These are phyloP conservation scores for Paramecium sonneborni DNA, from an alignment of 73 alveolate genomes.

Conservation along the genomic window DNA sequence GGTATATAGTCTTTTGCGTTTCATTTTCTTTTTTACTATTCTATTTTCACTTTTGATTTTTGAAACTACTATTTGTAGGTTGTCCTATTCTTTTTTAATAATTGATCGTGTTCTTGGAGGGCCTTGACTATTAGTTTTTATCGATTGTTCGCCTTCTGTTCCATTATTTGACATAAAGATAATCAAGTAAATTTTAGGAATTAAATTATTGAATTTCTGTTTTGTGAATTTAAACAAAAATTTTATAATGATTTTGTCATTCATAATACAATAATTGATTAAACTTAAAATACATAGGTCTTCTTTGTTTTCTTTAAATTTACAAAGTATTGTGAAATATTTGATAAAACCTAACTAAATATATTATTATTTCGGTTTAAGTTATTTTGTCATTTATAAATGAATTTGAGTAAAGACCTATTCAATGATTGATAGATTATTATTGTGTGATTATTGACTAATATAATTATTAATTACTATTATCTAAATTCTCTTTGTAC, in stretches of 20 bases:
- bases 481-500: too few species aligned
- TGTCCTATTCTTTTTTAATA: not conserved
- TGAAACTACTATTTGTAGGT: not conserved
- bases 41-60: not conserved
- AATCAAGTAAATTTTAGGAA: not conserved
- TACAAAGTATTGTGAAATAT: too few species aligned
- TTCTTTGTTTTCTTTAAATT: too few species aligned
- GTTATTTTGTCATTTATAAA: too few species aligned
- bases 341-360: too few species aligned
- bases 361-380: too few species aligned
- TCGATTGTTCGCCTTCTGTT: not conserved
- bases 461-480: too few species aligned
- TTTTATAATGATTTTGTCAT: not conserved
- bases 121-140: not conserved
- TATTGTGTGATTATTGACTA: too few species aligned
- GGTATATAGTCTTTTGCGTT: not conserved
- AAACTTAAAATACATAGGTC: not conserved
- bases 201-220: not conserved
- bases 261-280: not conserved
- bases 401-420: too few species aligned
- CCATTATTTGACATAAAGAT: not conserved
- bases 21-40: not conserved
- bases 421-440: too few species aligned
- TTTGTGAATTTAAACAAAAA: not conserved
- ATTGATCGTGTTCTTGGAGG: not conserved